phyloP scores from a whole-genome alignment of 2,329 filamentous ascomycete genomes.

The Dactylellina cionopaga region DNA sequence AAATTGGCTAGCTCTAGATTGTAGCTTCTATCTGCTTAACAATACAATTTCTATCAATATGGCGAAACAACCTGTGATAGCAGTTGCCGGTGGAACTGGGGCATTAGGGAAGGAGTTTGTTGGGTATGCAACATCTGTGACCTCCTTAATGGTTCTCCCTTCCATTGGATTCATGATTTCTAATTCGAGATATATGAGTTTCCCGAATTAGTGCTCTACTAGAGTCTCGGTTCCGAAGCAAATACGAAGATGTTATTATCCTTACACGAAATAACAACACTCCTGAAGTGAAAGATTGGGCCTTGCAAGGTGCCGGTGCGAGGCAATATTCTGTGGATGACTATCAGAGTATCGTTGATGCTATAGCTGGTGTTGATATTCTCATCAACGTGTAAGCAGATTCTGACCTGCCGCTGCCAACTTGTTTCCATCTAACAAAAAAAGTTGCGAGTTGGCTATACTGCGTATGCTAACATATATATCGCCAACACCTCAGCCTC shows the following conservation, averaged over 20 bases:
- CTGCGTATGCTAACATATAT: neutral
- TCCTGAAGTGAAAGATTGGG: conserved; percentile 23
- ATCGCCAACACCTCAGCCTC: too few species aligned
- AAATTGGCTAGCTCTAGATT: too few species aligned
- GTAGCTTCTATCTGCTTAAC: too few species aligned
- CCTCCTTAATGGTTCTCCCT: neutral
- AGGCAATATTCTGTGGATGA: conserved; percentile 33
- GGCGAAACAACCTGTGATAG: conserved; percentile 28
- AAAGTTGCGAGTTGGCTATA: neutral
- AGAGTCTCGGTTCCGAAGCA: conserved; percentile 33
- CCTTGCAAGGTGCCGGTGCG: conserved; percentile 9
- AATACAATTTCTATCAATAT: neutral
- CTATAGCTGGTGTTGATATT: conserved; percentile 58
- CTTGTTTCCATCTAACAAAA: too few species aligned
- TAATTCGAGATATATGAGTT: neutral
- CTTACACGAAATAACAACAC: conserved; percentile 24
- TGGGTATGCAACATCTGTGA: conserved; percentile 17
- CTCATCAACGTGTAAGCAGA: conserved; percentile 59
- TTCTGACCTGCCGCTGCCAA: too few species aligned
- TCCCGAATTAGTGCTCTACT: conserved; percentile 24
- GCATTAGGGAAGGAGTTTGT: conserved; percentile 40
- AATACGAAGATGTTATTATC: conserved; percentile 46
- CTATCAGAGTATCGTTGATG: conserved; percentile 53
- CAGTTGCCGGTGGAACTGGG: conserved; percentile 42
- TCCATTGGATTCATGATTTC: neutral